Conservation (phyloP, 495 filamentous ascomycete genomes). For the Cercophora scortea region DNA sequence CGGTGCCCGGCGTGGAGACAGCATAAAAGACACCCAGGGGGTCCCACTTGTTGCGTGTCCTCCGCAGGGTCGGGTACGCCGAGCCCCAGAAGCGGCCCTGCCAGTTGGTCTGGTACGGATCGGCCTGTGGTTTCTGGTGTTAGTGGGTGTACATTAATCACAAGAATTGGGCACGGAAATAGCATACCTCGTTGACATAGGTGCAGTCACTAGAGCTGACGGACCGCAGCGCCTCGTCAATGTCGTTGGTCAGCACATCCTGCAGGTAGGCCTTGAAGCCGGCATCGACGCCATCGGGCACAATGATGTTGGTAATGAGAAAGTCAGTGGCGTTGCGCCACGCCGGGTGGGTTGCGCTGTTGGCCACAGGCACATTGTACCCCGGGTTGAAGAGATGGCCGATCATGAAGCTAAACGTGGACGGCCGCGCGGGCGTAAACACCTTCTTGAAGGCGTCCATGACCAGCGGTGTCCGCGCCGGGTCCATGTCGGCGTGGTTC, state of each 20-base stretch:
- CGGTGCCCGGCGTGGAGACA: constrained; percentile 34
- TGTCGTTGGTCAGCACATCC: constrained; percentile 15
- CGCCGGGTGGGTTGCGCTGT: constrained; percentile 45
- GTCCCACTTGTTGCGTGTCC: constrained; percentile 50
- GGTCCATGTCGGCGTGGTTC: constrained; percentile 24
- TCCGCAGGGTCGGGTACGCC: constrained; percentile 36
- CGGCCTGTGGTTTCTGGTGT: constrained; percentile 26
- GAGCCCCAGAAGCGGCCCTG: constrained; percentile 48
- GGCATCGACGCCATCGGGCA: constrained; percentile 4
- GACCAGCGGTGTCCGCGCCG: constrained; percentile 24
- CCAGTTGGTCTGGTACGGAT: constrained; percentile 49
- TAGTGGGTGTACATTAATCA: too few relatives aligned
- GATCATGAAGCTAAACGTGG: constrained; percentile 15
- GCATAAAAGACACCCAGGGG: constrained; percentile 45
- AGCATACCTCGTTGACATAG: constrained; percentile 38
- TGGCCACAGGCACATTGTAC: constrained; percentile 15
- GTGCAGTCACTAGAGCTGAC: constrained; percentile 23
- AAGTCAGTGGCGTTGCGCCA: constrained; percentile 32
- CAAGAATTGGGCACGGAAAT: too few relatives aligned
- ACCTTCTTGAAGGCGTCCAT: constrained; percentile 26
- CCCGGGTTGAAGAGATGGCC: constrained; percentile 39
- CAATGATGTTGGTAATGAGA: constrained; percentile 9
- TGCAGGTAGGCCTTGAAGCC: constrained; percentile 16
- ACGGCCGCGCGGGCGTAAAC: constrained; percentile 7
- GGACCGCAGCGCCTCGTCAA: constrained; percentile 19